Conservation (phyloP, 805 yeast species). For the Candida vaughaniae region DNA sequence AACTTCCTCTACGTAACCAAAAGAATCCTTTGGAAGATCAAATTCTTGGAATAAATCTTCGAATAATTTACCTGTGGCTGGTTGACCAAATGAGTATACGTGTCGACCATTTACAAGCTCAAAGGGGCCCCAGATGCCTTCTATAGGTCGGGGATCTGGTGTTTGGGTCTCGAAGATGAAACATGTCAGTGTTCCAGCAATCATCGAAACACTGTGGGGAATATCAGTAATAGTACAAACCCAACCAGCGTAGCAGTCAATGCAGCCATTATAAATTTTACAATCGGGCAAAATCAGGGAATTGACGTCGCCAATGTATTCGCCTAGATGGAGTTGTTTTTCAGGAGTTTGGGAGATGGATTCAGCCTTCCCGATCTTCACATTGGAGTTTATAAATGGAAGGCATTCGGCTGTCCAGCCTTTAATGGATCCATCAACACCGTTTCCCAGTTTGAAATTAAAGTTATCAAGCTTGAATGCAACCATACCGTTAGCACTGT, state of each 20-base stretch:
- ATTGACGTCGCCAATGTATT: constrained; percentile 17
- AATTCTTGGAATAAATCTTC: constrained; percentile 44
- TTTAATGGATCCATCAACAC: constrained; percentile 56
- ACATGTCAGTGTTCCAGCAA: constrained; percentile 66
- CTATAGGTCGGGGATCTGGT: constrained; percentile 23
- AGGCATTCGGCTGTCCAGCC: constrained; percentile 47
- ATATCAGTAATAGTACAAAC: constrained; percentile 30
- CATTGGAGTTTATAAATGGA: constrained; percentile 15
- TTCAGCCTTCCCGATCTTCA: constrained; percentile 31
- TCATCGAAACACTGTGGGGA: constrained; percentile 40
- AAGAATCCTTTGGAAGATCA: constrained; percentile 6
- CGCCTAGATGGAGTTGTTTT: constrained; percentile 17
- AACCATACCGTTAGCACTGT: constrained; percentile 5
- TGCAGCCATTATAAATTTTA: constrained; percentile 47
- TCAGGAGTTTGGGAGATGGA: constrained; percentile 1
- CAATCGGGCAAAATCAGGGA: constrained; percentile 5
- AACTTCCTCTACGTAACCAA: constrained; percentile 18
- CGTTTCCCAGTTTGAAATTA: constrained; percentile 18
- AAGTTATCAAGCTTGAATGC: constrained; percentile 6
- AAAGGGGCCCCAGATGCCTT: constrained; percentile 65
- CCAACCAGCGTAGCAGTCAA: constrained; percentile 62
- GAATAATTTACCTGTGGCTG: constrained; percentile 56
- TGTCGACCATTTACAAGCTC: constrained; percentile 7
- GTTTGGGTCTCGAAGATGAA: constrained; percentile 28
- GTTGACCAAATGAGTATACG: constrained; percentile 55